These are phyloP conservation scores for Croton setiger DNA, from an alignment of 441 rosid genomes.

Conservation along the genomic window DNA sequence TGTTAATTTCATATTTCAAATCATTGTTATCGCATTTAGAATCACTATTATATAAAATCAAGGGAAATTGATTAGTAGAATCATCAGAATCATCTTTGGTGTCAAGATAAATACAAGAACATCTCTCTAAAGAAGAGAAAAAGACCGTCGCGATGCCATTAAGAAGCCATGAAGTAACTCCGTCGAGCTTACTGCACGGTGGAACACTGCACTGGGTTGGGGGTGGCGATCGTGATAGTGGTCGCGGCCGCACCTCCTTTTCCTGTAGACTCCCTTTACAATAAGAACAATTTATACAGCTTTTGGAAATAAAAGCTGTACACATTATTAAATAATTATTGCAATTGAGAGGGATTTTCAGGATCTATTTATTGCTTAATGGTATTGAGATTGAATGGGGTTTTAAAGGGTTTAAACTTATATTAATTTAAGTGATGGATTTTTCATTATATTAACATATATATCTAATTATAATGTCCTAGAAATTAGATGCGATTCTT, in stretches of 20 bases:
- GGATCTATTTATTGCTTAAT: not conserved
- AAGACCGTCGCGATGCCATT: slow-evolving; percentile 39
- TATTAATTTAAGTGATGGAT: not conserved
- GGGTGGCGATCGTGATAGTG: not conserved
- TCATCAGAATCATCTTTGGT: slow-evolving; percentile 42
- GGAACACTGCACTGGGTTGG: slow-evolving; percentile 1
- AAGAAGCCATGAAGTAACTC: slow-evolving; percentile 39
- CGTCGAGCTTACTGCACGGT: slow-evolving; percentile 29
- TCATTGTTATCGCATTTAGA: not conserved
- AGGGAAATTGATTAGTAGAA: not conserved
- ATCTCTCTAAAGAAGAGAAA: slow-evolving; percentile 46
- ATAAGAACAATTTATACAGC: slow-evolving; percentile 13
- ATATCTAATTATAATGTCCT: not conserved
- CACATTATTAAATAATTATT: not conserved
- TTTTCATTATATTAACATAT: no score
- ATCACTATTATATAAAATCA: not conserved
- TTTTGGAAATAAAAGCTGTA: slow-evolving; percentile 4
- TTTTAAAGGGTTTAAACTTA: not conserved
- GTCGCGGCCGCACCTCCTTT: not conserved
- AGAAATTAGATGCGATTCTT: slow-evolving; percentile 5
- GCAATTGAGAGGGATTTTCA: not conserved
- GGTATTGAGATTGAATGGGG: not conserved
- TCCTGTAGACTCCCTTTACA: not conserved
- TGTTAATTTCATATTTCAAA: not conserved
- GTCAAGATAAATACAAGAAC: slow-evolving; percentile 43